Conservation (phyloP, 768 basidiomycete genomes). For the Chalciporus sphaerocephalus region DNA sequence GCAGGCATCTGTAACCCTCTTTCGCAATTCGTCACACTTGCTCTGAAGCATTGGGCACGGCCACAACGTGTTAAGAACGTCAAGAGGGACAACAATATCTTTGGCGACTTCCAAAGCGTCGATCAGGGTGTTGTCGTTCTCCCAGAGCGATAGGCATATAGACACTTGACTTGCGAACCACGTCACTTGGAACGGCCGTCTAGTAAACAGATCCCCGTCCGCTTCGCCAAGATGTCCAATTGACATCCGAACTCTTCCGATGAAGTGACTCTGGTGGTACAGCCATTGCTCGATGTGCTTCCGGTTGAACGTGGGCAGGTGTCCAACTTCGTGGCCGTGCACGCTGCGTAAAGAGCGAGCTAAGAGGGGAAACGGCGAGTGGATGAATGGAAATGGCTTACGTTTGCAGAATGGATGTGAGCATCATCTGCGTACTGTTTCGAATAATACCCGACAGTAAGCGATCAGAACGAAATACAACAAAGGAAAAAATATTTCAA, state of each 20-base stretch:
- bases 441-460: slow-evolving; percentile 14
- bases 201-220: slow-evolving; percentile 53
- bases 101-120: slow-evolving; percentile 66
- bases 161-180: slow-evolving; percentile 70
- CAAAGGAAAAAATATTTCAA: slow-evolving; percentile 4
- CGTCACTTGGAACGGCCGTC: slow-evolving; percentile 64
- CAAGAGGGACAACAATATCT: slow-evolving; percentile 56
- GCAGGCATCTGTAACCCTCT: slow-evolving; percentile 48
- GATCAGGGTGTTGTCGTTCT: slow-evolving; percentile 51
- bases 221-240: slow-evolving; percentile 49
- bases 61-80: slow-evolving; percentile 69
- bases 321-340: slow-evolving; percentile 46
- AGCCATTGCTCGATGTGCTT: slow-evolving; percentile 78
- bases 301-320: slow-evolving; percentile 56
- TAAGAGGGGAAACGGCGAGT: slow-evolving; percentile 1
- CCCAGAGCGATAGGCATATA: slow-evolving; percentile 63
- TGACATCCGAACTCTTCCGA: slow-evolving; percentile 54
- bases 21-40: slow-evolving; percentile 47
- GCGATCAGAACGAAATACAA: slow-evolving; percentile 8
- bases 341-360: slow-evolving; percentile 36
- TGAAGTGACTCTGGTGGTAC: slow-evolving; percentile 61
- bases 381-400: slow-evolving; percentile 33
- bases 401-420: slow-evolving; percentile 62
- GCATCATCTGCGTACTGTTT: slow-evolving; percentile 56
- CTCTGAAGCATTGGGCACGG: slow-evolving; percentile 48